Evolutionary conservation across 2,329 filamentous ascomycete genomes (phyloP), one percentile per base, ranked within the genome.

Genomic region (Sporothrix mexicana): DNA sequence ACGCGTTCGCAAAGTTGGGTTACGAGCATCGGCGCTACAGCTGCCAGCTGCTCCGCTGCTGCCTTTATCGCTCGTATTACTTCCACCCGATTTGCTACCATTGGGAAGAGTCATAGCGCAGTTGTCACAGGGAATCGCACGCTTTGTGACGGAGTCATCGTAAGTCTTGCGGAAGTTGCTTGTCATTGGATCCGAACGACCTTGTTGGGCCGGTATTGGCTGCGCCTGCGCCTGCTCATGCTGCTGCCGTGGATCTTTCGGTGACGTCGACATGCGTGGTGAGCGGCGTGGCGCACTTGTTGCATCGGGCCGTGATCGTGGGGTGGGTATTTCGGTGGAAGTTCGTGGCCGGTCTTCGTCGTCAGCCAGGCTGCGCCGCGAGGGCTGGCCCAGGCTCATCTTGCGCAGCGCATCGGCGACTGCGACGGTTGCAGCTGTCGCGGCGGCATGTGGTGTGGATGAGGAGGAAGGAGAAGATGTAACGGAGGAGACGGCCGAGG

Each of bases 61-160:
- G 69, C 68, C 7, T 13, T n/a, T n/a, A 45, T 30, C 17, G 61
- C 13, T 62, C 30, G 15, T 15, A n/a, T 62, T 36, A 25, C 43
- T 55, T 59, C 23, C 20, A 59, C 55, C 23, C 1, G 55, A 59
- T 15, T 49, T 71, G 62, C 62, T 51, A 41, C 64, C 23, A 20
- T 47, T 84, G 0, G 90, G 90, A 8, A 92, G 80, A 0, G 89
- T 92, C 77, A 92, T 85, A 73, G 90, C 89, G 79, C 90, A 92
- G 79, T 91, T 92, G 74, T 91, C 88, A 79, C 90, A 92, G 25
- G 90, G 89, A 8, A 86, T 88, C 70, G 89, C 88, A 73, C 87
- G 86, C 79, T 87, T 88, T 59, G 87, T 90, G 36, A 89, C 88
- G n/a, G 87, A 87, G 74, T 91, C 88, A 76, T 91, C 88, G 75